These are phyloP conservation scores for Penicillium hesseltinei DNA, from an alignment of 2,329 filamentous ascomycete genomes.

Conservation along the genomic window DNA sequence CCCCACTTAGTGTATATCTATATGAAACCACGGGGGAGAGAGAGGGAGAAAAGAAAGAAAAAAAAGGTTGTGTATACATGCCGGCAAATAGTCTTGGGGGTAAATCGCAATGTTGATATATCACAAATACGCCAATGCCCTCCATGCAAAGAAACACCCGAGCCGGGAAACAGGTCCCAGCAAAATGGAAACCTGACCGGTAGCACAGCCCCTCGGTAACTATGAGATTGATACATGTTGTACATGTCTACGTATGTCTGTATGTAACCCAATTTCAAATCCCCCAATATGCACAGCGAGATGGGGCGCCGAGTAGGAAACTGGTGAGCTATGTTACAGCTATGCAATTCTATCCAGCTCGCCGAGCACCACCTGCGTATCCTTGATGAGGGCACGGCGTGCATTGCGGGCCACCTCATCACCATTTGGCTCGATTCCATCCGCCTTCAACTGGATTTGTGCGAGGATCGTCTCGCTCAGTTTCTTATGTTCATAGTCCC, in stretches of 20 bases:
- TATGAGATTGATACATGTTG: neutral
- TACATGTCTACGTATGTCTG: neutral
- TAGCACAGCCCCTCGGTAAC: neutral
- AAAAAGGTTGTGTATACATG: neutral
- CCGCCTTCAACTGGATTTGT: constrained; percentile 55
- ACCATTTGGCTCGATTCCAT: constrained; percentile 72
- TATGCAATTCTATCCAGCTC: constrained; percentile 37
- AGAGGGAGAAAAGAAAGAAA: neutral
- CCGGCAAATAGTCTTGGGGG: constrained; percentile 1
- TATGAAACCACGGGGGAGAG: neutral
- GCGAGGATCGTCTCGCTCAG: constrained; percentile 45
- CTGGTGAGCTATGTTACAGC: constrained; percentile 6
- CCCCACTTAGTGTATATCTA: neutral
- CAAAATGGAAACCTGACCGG: neutral
- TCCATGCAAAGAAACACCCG: constrained; percentile 6
- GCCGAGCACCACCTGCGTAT: constrained; percentile 41
- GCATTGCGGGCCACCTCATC: constrained; percentile 56
- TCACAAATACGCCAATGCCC: constrained; percentile 7
- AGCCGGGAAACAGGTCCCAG: neutral
- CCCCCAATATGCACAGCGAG: constrained; percentile 4
- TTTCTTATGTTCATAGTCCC: constrained; percentile 45
- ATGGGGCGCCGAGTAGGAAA: neutral
- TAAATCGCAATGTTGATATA: constrained; percentile 6
- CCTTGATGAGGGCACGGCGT: constrained; percentile 43
- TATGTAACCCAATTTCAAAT: neutral